Conservation (phyloP, 78 protist species). For the Neovahlkampfia damariscottae region DNA sequence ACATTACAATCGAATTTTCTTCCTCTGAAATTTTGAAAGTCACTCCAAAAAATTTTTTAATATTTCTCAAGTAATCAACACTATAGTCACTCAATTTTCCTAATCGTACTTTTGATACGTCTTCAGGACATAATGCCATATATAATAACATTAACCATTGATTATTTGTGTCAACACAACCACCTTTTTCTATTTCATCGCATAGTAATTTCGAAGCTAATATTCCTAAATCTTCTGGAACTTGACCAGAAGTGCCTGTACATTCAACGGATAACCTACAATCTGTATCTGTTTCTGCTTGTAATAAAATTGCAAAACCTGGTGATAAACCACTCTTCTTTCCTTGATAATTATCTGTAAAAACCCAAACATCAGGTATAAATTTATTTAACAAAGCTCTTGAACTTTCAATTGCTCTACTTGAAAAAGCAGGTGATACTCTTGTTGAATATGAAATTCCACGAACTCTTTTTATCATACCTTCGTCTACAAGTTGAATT, state of each 20-base stretch:
- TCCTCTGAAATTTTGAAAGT: constrained; percentile 20
- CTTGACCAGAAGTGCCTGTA: neutral
- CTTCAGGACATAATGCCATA: constrained; percentile 81
- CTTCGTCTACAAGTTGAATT: constrained; percentile 48
- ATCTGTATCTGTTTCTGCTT: constrained; percentile 2
- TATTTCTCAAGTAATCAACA: constrained; percentile 13
- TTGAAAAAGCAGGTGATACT: constrained; percentile 63
- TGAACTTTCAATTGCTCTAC: constrained; percentile 59
- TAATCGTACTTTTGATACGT: constrained; percentile 69
- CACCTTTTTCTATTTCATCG: constrained; percentile 50
- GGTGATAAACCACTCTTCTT: constrained; percentile 47
- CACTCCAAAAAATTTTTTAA: constrained; percentile 27
- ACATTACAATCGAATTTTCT: neutral
- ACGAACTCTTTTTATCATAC: constrained; percentile 72
- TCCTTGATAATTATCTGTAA: constrained; percentile 78
- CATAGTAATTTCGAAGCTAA: constrained; percentile 2
- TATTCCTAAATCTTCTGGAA: constrained; percentile 19
- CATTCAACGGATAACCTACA: neutral
- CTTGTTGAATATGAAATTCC: constrained; percentile 74
- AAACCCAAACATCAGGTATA: constrained; percentile 82
- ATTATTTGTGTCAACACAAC: constrained; percentile 61
- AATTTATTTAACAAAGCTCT: constrained; percentile 43
- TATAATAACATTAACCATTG: constrained; percentile 64
- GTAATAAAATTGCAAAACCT: neutral
- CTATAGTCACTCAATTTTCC: constrained; percentile 44